Evolutionary conservation across 192 early-diverging fungal species (phyloP), one percentile per base, ranked within the genome.

Genomic region (Coemansia sp.): DNA sequence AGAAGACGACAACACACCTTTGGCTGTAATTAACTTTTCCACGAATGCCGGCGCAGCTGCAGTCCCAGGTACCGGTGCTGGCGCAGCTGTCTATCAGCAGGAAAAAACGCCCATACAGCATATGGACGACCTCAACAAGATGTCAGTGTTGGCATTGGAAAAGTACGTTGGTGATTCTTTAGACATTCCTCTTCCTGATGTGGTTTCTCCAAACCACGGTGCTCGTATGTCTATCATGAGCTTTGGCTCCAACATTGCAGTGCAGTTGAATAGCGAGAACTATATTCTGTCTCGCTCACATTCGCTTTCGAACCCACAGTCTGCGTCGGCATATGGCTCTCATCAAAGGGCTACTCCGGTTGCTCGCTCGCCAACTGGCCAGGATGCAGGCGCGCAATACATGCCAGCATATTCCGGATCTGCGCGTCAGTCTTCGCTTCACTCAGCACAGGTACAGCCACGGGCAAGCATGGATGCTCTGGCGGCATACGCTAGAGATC

Each of bases 201-300:
- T 66, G 8, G 60, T 67, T 0, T 66, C 65, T 28, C 72, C 68
- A 0, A 56, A 48, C n/a, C 63, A 57, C 33, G 72, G 48, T 3
- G 68, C 68, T 1, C 77, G 77, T 34, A 34, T 73, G 50, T 80
- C 77, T 12, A 67, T 80, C 40, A 64, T 64, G 62, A 80, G 77
- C 68, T 80, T 71, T 66, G 68, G 67, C 32, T 71, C 77, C 29
- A 80, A 73, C 38, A 64, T 80, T 64, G 77, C 72, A 2, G 71
- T 68, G 36, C 71, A 80, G 59, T 30, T 80, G 14, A 67, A 71
- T 52, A 56, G 62, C 0, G 65, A 71, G 7, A 61, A 42, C 29
- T 61, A 60, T 2, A 55, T 50, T 12, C 12, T 67, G 7, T 73
- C 65, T 34, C 72, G 72, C 16, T 71, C 77, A 22, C 71, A 67